Evolutionary conservation across 805 yeast genomes (phyloP), one percentile per base, ranked within the genome.

Genomic region (Candida saitoana): DNA sequence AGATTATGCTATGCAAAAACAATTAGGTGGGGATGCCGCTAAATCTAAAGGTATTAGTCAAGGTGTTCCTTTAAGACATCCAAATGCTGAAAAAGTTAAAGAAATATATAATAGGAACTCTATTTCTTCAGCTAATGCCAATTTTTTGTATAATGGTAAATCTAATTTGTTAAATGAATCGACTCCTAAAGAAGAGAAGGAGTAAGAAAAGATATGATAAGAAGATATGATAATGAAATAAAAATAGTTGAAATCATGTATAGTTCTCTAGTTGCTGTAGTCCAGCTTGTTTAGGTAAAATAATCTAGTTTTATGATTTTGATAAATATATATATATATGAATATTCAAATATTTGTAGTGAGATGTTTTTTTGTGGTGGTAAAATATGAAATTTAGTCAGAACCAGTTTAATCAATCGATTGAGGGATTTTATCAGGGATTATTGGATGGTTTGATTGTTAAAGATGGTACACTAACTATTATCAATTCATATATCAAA

Each of bases 1-100:
- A 7, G 97, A 89, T 63, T 89, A 89, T 62, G 96, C 96, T 8
- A 76, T 89, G 75, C 85, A 80, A 43, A 69, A 69, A 44, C 76
- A 69, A 50, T 50, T 63, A 24, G 73, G 69, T 4, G 43, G 40
- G 16, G 46, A 46, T 14, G 38, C 24, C 30, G 43, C 38, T 15
- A 16, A 37, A 15, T 32, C 27, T 16, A 38, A 49, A 14, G 57
- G 56, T 31, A 65, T 65, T 4, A 57, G 61, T 16, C 68, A 65
- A 9, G 62, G 67, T 2, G 51, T 68, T 2, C 67, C 73, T 6
- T 54, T 76, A 56, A 67, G 65, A 36, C 73, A 71, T 44, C 81
- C 82, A 3, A 74, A 74, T 45, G 78, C 79, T 34, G 83, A 78
- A 49, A 71, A 74, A 56, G 80, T 80, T 38, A 75, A 77, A 44